Percentiles rank a stretch among this genome's conserved stretches.
Conservation (phyloP, 2,329 filamentous ascomycete species). For the Harringtonia lauricola region DNA sequence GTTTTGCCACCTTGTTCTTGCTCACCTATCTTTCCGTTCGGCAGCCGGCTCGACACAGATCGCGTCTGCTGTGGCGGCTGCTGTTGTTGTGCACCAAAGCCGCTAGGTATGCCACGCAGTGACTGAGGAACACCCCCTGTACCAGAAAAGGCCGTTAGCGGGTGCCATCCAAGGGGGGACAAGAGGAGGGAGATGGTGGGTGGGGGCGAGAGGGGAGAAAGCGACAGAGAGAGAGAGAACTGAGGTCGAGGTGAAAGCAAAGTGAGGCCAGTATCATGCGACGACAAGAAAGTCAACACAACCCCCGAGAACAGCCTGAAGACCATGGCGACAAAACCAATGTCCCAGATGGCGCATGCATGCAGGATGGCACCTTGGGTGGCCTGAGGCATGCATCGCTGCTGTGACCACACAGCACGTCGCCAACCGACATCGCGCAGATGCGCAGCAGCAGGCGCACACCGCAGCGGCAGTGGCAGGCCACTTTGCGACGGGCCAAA, state of each 20-base stretch:
- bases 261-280: neutral
- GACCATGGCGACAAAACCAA: too few species aligned
- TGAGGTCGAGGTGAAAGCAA: neutral
- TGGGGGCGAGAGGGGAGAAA: neutral
- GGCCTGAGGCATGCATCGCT: too few species aligned
- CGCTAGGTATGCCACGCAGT: constrained; percentile 49
- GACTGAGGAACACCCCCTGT: constrained; percentile 50
- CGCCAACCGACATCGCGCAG: too few species aligned
- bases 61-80: constrained; percentile 37
- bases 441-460: too few species aligned
- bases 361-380: too few species aligned
- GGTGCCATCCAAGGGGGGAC: neutral
- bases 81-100: constrained; percentile 49
- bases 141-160: constrained; percentile 7
- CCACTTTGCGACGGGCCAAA: too few species aligned
- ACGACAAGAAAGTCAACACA: too few species aligned
- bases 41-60: constrained; percentile 46
- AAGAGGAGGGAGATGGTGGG: neutral
- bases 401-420: too few species aligned
- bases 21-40: constrained; percentile 54
- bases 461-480: too few species aligned
- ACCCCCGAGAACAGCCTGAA: too few species aligned
- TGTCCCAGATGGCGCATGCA: too few species aligned
- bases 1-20: too few species aligned
- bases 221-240: neutral